These are phyloP conservation scores for Crithidia brevicula DNA, from an alignment of 208 protist genomes.

Conservation along the genomic window DNA sequence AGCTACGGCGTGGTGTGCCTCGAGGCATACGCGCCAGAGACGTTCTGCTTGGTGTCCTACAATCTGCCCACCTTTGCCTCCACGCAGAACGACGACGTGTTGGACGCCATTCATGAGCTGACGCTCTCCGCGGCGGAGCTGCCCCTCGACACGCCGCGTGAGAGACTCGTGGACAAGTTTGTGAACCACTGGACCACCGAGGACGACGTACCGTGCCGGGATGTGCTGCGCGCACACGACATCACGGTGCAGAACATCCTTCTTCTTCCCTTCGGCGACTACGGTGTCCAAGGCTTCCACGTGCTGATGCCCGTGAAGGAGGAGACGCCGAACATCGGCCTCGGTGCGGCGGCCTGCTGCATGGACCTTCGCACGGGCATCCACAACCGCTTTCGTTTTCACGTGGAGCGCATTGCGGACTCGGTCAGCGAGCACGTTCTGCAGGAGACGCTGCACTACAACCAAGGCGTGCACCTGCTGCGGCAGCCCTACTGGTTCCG, in stretches of 20 bases:
- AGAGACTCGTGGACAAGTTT: slow-evolving; percentile 64
- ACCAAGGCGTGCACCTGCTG: slow-evolving; percentile 85
- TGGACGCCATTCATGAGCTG: slow-evolving; percentile 89
- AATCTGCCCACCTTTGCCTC: slow-evolving; percentile 69
- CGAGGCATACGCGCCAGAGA: slow-evolving; percentile 85
- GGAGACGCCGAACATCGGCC: slow-evolving; percentile 84
- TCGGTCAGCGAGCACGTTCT: slow-evolving; percentile 87
- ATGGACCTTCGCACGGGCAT: slow-evolving; percentile 89
- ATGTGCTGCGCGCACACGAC: slow-evolving; percentile 61
- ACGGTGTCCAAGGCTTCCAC: slow-evolving; percentile 83
- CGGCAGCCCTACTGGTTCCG: slow-evolving; percentile 87
- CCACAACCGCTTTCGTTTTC: slow-evolving; percentile 91
- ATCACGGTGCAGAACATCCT: slow-evolving; percentile 70
- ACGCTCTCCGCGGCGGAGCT: slow-evolving; percentile 86
- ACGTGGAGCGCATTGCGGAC: slow-evolving; percentile 89
- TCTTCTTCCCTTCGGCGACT: slow-evolving; percentile 84
- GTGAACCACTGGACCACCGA: slow-evolving; percentile 77
- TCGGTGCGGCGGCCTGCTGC: slow-evolving; percentile 79
- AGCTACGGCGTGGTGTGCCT: slow-evolving; percentile 83
- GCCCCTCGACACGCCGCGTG: slow-evolving; percentile 66
- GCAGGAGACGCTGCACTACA: slow-evolving; percentile 82
- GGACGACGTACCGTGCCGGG: slow-evolving; percentile 50
- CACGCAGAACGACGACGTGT: slow-evolving; percentile 67
- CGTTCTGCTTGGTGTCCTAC: slow-evolving; percentile 85
- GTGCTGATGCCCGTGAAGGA: slow-evolving; percentile 72